Conservation (phyloP, 1,139 yeast genomes). For the Kluyveromyces sp. region DNA sequence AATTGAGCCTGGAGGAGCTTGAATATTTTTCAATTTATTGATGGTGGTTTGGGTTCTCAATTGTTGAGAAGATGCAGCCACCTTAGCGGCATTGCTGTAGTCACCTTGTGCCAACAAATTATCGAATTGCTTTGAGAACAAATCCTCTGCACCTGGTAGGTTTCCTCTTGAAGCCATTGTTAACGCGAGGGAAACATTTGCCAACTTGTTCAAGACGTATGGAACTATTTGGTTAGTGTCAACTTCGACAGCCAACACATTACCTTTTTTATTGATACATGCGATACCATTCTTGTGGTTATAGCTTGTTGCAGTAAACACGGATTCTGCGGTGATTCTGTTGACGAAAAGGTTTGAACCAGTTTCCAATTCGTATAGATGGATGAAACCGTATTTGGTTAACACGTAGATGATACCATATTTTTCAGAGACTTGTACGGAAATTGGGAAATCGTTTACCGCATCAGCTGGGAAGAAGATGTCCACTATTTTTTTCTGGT, state of each 20-base stretch:
- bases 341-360: slow-evolving; percentile 92
- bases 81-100: slow-evolving; percentile 87
- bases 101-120: slow-evolving; percentile 77
- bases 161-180: slow-evolving; percentile 93
- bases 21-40: slow-evolving; percentile 82
- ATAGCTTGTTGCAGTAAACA: slow-evolving; percentile 80
- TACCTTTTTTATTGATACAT: slow-evolving; percentile 92
- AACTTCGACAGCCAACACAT: slow-evolving; percentile 87
- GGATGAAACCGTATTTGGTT: slow-evolving; percentile 95
- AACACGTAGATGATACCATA: slow-evolving; percentile 83
- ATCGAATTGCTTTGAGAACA: slow-evolving; percentile 88
- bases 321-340: slow-evolving; percentile 93
- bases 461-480: slow-evolving; percentile 97
- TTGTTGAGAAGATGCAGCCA: slow-evolving; percentile 92
- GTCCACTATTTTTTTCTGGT: slow-evolving; percentile 84
- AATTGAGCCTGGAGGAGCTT: slow-evolving; percentile 93
- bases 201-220: slow-evolving; percentile 77
- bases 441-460: slow-evolving; percentile 91
- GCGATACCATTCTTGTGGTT: slow-evolving; percentile 75
- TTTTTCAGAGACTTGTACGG: slow-evolving; percentile 77
- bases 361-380: slow-evolving; percentile 86
- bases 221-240: slow-evolving; percentile 82
- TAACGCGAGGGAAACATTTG: slow-evolving; percentile 81
- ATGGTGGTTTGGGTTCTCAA: slow-evolving; percentile 93
- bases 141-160: slow-evolving; percentile 91